phyloP scores from a whole-genome alignment of 2,329 filamentous ascomycete genomes.

The Cladosporium cucumerinum region DNA sequence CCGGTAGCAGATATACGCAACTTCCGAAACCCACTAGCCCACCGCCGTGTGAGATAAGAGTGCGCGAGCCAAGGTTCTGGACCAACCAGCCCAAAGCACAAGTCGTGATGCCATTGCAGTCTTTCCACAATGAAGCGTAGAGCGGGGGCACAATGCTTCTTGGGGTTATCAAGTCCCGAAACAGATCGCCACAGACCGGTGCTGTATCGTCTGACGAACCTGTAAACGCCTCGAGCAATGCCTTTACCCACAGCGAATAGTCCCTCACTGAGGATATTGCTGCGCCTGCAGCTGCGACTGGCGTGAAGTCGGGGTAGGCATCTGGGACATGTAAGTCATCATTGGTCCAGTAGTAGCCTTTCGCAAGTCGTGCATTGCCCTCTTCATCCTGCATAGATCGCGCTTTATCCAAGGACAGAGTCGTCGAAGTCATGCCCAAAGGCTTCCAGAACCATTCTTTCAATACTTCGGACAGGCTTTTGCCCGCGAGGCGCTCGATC shows the following conservation, averaged over 20 bases:
- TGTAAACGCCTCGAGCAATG: background rate
- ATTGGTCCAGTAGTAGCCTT: background rate
- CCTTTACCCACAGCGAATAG: slow-evolving; percentile 19
- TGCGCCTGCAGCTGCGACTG: slow-evolving; percentile 21
- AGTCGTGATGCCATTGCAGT: background rate
- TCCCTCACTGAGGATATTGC: slow-evolving; percentile 22
- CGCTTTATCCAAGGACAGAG: background rate
- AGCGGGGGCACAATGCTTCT: background rate
- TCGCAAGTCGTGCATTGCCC: background rate
- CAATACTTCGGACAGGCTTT: background rate
- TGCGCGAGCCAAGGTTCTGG: background rate
- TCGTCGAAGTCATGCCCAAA: background rate
- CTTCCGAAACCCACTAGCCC: background rate
- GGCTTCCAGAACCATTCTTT: slow-evolving; percentile 16
- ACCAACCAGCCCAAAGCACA: background rate
- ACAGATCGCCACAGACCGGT: background rate
- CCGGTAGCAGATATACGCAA: background rate
- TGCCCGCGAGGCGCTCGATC: background rate
- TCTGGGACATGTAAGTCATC: slow-evolving; percentile 18
- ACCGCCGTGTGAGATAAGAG: background rate
- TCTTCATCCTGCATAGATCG: background rate
- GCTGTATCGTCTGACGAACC: background rate
- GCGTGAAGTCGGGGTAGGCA: slow-evolving; percentile 11
- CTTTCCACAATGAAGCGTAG: background rate
- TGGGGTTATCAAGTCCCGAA: background rate